These are phyloP conservation scores for Platanthera zijinensis DNA, from an alignment of 106 monocot genomes.

Conservation along the genomic window DNA sequence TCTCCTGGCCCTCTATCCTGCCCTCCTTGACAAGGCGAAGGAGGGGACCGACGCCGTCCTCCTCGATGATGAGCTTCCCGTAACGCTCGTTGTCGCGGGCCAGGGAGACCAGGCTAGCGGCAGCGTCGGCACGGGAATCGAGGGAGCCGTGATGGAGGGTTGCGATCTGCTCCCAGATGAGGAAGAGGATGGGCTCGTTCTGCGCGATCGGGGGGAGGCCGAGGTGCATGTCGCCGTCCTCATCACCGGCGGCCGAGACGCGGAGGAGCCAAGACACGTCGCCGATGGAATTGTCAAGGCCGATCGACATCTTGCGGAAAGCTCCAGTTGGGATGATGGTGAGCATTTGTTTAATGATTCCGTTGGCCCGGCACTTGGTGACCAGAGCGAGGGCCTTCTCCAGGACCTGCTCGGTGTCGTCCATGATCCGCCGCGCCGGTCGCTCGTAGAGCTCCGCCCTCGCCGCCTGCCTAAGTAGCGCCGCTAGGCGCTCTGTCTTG, in stretches of 20 bases:
- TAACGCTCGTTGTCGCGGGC: constrained; percentile 69
- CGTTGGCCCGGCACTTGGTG: constrained; percentile 36
- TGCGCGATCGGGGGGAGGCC: constrained; percentile 81
- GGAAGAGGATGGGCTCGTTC: constrained; percentile 75
- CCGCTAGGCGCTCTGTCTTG: constrained; percentile 32
- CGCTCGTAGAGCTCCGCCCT: constrained; percentile 69
- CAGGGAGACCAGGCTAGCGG: constrained; percentile 52
- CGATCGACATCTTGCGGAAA: constrained; percentile 49
- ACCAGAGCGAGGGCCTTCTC: constrained; percentile 48
- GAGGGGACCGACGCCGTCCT: constrained; percentile 67
- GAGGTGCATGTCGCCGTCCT: constrained; percentile 41
- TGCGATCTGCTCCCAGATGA: constrained; percentile 81
- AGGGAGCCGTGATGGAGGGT: constrained; percentile 42
- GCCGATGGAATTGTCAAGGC: constrained; percentile 59
- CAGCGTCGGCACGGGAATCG: constrained; percentile 51
- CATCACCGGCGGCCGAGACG: constrained; percentile 42
- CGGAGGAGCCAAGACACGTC: constrained; percentile 77
- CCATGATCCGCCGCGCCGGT: constrained; percentile 67
- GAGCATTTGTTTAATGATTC: constrained; percentile 42
- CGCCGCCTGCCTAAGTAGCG: constrained; percentile 57
- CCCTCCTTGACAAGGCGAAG: constrained; percentile 73
- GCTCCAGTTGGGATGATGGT: constrained; percentile 47
- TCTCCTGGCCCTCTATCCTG: constrained; percentile 56
- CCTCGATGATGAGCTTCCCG: constrained; percentile 64
- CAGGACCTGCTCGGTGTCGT: constrained; percentile 55